Base-by-base conservation (phyloP, 176 grass and related monocot genomes). In the Sorghum bicolor region DNA sequence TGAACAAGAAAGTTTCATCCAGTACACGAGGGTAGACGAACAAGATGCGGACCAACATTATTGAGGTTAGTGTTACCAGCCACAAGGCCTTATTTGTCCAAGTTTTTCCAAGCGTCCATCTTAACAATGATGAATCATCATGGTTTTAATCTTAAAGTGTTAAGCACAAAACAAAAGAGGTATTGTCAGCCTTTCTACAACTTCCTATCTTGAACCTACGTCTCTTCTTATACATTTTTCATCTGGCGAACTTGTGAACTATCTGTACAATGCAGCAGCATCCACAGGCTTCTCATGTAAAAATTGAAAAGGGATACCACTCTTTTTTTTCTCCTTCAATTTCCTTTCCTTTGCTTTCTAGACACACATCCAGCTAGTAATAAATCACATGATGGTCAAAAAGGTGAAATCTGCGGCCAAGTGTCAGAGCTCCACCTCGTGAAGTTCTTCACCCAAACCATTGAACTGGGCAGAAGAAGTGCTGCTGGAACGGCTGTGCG, bases 391-490 rank as follows among this genome's bases (percentile, higher is more conserved):
- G 34, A 44, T 19, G 22, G 43, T 70, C 34, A 39, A 34, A 34
- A 79, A 32, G 32, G 11, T 30, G 30, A 8, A 26, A 72, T 30
- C 13, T 17, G n/a, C 8, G 0, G 55, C 55, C 16, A 29, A 38
- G 24, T 80, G 67, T 94, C 80, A 94, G 31, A 94, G 89, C 80
- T 87, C 85, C 53, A 94, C 88, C 67, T 94, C 92, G 5, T 89
- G 88, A 66, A 91, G 86, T 53, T 91, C 92, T 37, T 91, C 92
- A 2, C 67, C 86, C 41, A 86, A 67, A 74, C 86, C 62, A 12
- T 41, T 72, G 55, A 82, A 44, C 12, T 77, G 83, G 1, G 43
- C 55, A 0, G 88, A 82, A 10, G 88, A 82, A 57, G 66, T 82
- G 73, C 88, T 90, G 20, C 48, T 71, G 73, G 86, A 83, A 47